Conservation (phyloP, 2,329 filamentous ascomycete species). For the Apiospora aurea region DNA sequence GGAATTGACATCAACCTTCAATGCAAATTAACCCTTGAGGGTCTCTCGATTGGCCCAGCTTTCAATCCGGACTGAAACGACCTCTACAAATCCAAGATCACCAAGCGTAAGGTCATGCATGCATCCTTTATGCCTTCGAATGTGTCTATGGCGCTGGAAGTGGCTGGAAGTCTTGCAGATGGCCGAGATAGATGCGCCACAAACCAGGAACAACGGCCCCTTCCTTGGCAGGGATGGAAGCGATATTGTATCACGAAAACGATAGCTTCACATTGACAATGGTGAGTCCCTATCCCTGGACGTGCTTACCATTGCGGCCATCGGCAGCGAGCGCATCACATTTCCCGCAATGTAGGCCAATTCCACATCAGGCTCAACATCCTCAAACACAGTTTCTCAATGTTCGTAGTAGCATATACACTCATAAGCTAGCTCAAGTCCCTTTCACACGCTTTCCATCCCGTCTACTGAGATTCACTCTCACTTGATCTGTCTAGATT, state of each 20-base stretch:
- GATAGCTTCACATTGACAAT: neutral
- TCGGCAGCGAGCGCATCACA: neutral
- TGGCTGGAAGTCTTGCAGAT: neutral
- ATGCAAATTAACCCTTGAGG: neutral
- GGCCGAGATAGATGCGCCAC: neutral
- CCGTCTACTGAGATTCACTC: slow-evolving; percentile 25
- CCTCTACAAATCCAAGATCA: no score
- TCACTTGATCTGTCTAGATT: slow-evolving; percentile 11
- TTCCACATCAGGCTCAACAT: neutral
- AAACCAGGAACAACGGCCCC: neutral
- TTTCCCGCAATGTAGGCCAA: neutral
- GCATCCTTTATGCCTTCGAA: no score
- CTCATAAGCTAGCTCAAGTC: neutral
- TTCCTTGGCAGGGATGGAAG: neutral
- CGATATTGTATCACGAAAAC: neutral
- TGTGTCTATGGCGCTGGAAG: neutral
- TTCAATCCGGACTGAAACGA: no score
- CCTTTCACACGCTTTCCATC: neutral
- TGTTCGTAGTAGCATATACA: neutral
- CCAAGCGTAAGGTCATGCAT: no score
- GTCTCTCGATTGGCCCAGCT: no score
- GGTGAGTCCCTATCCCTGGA: neutral
- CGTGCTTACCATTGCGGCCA: neutral
- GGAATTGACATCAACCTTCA: slow-evolving; percentile 24
- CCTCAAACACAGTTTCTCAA: neutral